Conservation (phyloP, 1,139 yeast genomes). For the Yamadazyma pseudoaaseri region DNA sequence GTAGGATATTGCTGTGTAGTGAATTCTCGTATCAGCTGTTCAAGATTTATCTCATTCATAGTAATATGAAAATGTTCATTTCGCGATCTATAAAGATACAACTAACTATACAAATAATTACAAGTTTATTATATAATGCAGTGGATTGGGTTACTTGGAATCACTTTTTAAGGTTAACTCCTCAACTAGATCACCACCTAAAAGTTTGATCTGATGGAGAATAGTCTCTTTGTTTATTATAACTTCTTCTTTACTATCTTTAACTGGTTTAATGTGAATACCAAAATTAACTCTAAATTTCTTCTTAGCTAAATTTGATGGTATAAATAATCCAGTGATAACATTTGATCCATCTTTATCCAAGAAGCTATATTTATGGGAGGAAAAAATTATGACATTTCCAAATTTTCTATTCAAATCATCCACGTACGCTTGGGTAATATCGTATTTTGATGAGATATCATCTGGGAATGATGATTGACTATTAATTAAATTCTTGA, state of each 20-base stretch:
- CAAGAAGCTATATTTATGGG: slow-evolving; percentile 49
- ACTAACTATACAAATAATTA: slow-evolving; percentile 5
- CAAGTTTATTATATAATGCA: slow-evolving; percentile 4
- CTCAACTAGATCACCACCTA: slow-evolving; percentile 70
- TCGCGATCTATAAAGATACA: slow-evolving; percentile 1
- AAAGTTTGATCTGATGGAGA: slow-evolving; percentile 64
- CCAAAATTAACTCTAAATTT: slow-evolving; percentile 82
- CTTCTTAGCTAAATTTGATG: slow-evolving; percentile 52
- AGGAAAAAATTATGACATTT: slow-evolving; percentile 59
- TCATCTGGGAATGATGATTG: slow-evolving; percentile 46
- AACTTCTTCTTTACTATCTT: slow-evolving; percentile 50
- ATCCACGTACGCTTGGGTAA: slow-evolving; percentile 50
- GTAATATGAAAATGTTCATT: no score
- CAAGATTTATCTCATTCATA: slow-evolving; percentile 14
- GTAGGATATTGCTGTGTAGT: slow-evolving; percentile 34
- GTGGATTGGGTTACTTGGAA: background rate
- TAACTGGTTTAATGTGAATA: slow-evolving; percentile 67
- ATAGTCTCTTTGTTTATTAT: slow-evolving; percentile 73
- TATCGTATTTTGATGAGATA: slow-evolving; percentile 49
- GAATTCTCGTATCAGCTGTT: slow-evolving; percentile 28
- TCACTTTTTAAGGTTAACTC: slow-evolving; percentile 18
- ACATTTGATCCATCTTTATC: slow-evolving; percentile 55
- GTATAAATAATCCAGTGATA: slow-evolving; percentile 80
- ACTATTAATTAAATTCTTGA: slow-evolving; percentile 60
- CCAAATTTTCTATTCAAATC: slow-evolving; percentile 58